phyloP scores from a whole-genome alignment of 495 filamentous ascomycete species.

The Baudoinia panamericana region DNA sequence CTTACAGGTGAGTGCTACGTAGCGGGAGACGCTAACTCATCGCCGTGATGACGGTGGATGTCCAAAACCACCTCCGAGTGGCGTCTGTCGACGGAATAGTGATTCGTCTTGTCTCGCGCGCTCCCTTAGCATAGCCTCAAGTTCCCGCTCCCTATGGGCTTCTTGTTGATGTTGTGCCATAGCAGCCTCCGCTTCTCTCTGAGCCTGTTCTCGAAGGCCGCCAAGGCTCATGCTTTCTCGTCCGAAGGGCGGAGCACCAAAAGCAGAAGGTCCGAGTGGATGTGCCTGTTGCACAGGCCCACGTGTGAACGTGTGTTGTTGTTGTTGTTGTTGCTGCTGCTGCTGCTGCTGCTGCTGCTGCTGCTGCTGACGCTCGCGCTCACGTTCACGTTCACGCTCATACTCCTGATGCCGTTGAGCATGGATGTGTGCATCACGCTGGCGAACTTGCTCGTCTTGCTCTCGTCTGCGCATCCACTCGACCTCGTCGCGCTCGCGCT shows the following conservation, averaged over 20 bases:
- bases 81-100: neutral
- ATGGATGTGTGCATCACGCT: slow-evolving; percentile 9
- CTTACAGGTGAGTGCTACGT: too few relatives aligned
- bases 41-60: slow-evolving; percentile 2
- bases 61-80: slow-evolving; percentile 10
- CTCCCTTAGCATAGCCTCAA: neutral
- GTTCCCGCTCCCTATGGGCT: neutral
- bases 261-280: slow-evolving; percentile 3
- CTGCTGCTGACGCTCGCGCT: slow-evolving; percentile 11
- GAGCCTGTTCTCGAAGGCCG: slow-evolving; percentile 8
- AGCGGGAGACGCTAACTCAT: too few relatives aligned
- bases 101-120: neutral
- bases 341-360: slow-evolving; percentile 10
- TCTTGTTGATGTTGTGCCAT: slow-evolving; percentile 4
- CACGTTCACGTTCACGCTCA: slow-evolving; percentile 11
- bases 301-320: neutral
- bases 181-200: slow-evolving; percentile 11
- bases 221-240: neutral
- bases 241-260: neutral
- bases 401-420: slow-evolving; percentile 15
- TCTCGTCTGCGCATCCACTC: slow-evolving; percentile 1
- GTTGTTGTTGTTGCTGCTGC: neutral
- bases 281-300: neutral
- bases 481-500: slow-evolving; percentile 9
- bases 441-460: slow-evolving; percentile 4